phyloP scores from a whole-genome alignment of 805 yeast species.

The Wickerhamomyces strasburgensis region DNA sequence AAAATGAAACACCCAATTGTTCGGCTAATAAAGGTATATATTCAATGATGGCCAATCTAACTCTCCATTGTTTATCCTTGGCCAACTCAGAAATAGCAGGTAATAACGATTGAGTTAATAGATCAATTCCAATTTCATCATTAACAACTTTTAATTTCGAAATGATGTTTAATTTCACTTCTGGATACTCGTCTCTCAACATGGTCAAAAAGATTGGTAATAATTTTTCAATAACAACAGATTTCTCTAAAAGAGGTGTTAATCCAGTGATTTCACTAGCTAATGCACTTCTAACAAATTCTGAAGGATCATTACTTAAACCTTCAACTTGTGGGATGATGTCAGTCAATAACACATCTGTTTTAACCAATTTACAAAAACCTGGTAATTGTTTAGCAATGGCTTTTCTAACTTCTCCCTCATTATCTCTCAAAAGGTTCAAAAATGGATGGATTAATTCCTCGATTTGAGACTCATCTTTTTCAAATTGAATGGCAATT shows the following conservation, averaged over 20 bases:
- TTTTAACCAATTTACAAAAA: slow-evolving; percentile 50
- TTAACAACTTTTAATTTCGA: slow-evolving; percentile 88
- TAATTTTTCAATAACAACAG: slow-evolving; percentile 72
- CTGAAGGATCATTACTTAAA: slow-evolving; percentile 86
- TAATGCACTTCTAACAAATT: slow-evolving; percentile 87
- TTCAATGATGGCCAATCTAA: slow-evolving; percentile 92
- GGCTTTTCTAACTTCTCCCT: slow-evolving; percentile 96
- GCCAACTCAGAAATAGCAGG: slow-evolving; percentile 97
- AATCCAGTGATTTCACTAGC: slow-evolving; percentile 84
- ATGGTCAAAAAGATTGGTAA: slow-evolving; percentile 86
- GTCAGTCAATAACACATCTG: slow-evolving; percentile 54
- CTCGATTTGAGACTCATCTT: slow-evolving; percentile 47
- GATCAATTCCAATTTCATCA: slow-evolving; percentile 88
- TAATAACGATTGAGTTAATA: slow-evolving; percentile 76
- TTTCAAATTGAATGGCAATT: slow-evolving; percentile 61
- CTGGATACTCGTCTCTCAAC: slow-evolving; percentile 96
- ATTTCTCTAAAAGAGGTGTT: slow-evolving; percentile 81
- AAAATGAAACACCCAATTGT: slow-evolving; percentile 89
- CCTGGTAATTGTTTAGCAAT: slow-evolving; percentile 87
- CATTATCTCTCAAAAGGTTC: slow-evolving; percentile 79
- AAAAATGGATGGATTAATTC: slow-evolving; percentile 59
- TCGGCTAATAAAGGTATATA: slow-evolving; percentile 92
- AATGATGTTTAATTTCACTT: slow-evolving; percentile 90
- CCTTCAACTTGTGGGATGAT: slow-evolving; percentile 81
- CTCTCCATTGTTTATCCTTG: slow-evolving; percentile 96